Base-by-base conservation (phyloP, 1,284 basidiomycete genomes). In the Lentinula novae-zelandiae region DNA sequence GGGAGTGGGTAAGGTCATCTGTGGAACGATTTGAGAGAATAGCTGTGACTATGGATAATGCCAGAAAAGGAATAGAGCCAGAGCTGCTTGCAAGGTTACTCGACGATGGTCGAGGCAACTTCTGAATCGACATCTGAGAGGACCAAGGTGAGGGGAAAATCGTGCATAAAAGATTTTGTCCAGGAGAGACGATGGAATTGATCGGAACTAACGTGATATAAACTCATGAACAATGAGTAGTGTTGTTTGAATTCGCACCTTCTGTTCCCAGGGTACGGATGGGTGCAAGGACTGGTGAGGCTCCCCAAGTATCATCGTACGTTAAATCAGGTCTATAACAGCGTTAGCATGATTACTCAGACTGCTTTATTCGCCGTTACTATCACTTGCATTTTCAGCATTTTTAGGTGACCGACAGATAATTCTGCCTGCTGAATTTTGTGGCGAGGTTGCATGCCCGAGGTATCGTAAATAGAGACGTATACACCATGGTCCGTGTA, bases 111-210 rank as follows among this genome's bases (percentile, higher is more conserved):
- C 61, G 66, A 31, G 64, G 60, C 27, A 63, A 60, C 55, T 64
- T 59, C 33, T 65, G 67, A 39, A 63, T 72, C 13, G 78, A 71
- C 17, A 74, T 76, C 63, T 76, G 76, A 48, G 74, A 67, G 10
- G 74, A 68, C 60, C 73, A 71, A 13, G 76, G 65, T 33, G 80
- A 75, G 5, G 83, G 77, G 10, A 84, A 78, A 7, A 80, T 62
- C 7, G 80, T 77, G 65, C 82, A 84, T 2, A 87, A 62, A 36
- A 89, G 74, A 10, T 72, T 69, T 57, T 77, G 72, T 66, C 87
- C 90, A 36, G 82, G 87, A 7, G 89, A 91, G 3, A 79, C 57
- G 1, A 71, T 72, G 34, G 78, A 75, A 63, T 73, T 74, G 60
- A 83, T 82, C 60, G 85, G 85, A 85, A 62, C 53, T 64, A 53